Evolutionary conservation across 768 basidiomycete species (phyloP).

Genomic region (Hygrophoropsis aurantiaca): DNA sequence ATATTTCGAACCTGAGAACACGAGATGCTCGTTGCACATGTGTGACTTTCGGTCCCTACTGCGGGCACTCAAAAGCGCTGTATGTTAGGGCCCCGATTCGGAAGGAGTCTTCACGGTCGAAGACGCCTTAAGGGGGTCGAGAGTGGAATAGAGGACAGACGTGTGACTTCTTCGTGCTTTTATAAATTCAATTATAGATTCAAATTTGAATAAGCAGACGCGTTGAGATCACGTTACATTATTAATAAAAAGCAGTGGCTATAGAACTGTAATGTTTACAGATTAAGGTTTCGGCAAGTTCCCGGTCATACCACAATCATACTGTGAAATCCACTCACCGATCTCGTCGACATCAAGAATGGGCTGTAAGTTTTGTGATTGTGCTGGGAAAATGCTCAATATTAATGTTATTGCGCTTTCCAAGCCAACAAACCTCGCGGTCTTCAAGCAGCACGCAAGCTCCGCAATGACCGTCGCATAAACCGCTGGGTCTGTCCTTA

Average conservation of each 20-base stretch:
- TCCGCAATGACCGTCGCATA: conserved; percentile 88
- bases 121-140: no score
- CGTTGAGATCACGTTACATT: conserved; percentile 8
- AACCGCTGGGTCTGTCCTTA: conserved; percentile 88
- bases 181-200: no score
- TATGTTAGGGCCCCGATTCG: no score
- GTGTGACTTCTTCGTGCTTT: no score
- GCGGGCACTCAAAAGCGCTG: no score
- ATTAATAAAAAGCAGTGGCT: conserved; percentile 23
- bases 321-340: conserved; percentile 29
- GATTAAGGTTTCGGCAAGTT: conserved; percentile 42
- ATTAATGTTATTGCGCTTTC: conserved; percentile 5
- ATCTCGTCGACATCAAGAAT: conserved; percentile 65
- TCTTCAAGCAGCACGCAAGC: conserved; percentile 97
- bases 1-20: neutral
- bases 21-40: no score
- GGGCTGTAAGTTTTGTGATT: conserved; percentile 68
- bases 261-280: conserved; percentile 42
- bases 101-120: no score
- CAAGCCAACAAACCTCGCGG: conserved; percentile 98
- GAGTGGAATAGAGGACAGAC: no score
- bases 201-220: no score
- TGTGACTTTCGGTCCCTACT: no score
- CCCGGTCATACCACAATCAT: conserved; percentile 21
- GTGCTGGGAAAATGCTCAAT: conserved; percentile 6